Conservation (phyloP, 2,329 filamentous ascomycete genomes). For the Rhynchosporium agropyri region DNA sequence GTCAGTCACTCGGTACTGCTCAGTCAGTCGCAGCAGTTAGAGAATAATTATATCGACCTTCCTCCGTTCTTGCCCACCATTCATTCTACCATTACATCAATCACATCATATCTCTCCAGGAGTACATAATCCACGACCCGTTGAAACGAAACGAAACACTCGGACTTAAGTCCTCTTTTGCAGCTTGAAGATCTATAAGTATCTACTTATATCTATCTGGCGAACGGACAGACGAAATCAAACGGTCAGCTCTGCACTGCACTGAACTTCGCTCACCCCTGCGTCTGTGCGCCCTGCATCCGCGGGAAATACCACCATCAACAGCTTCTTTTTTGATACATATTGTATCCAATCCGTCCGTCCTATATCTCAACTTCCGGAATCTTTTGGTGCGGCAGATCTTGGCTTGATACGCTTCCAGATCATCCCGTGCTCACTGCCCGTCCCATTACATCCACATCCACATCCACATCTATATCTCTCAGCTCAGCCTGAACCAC, state of each 20-base stretch:
- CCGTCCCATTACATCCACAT: not conserved
- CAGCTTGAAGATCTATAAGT: slow-evolving; percentile 15
- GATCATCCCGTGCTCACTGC: slow-evolving; percentile 2
- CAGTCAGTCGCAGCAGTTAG: too few relatives aligned
- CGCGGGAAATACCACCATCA: slow-evolving; percentile 12
- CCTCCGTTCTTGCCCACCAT: slow-evolving; percentile 3
- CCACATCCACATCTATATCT: too few relatives aligned
- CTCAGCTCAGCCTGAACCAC: not conserved
- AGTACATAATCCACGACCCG: slow-evolving; percentile 29
- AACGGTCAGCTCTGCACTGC: slow-evolving; percentile 1
- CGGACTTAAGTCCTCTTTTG: slow-evolving; percentile 18
- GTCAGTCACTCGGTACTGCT: not conserved
- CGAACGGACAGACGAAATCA: slow-evolving; percentile 6
- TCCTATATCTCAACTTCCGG: not conserved
- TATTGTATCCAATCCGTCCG: not conserved
- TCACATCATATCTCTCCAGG: slow-evolving; percentile 29
- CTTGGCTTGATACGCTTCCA: slow-evolving; percentile 9
- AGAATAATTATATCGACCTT: slow-evolving; percentile 1
- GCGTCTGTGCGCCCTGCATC: slow-evolving; percentile 17
- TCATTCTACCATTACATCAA: slow-evolving; percentile 21
- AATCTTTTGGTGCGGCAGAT: not conserved
- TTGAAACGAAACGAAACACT: slow-evolving; percentile 34
- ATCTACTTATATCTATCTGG: too few relatives aligned
- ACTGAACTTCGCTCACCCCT: slow-evolving; percentile 2
- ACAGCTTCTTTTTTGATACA: slow-evolving; percentile 9